These are phyloP conservation scores for Penicillium corylophilum DNA, from an alignment of 2,329 filamentous ascomycete genomes.

Conservation along the genomic window DNA sequence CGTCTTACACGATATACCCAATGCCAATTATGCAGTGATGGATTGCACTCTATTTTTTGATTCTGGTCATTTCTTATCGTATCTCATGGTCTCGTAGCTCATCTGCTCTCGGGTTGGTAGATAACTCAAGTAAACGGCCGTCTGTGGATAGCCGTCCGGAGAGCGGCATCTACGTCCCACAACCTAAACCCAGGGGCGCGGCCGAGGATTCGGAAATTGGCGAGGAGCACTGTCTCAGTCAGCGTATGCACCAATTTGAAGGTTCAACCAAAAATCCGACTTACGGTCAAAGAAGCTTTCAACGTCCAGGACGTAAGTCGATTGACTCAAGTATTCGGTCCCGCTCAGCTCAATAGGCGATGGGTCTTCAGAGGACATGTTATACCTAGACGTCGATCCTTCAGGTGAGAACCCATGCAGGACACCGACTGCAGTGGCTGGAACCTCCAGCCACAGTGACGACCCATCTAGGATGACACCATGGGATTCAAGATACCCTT, in stretches of 20 bases:
- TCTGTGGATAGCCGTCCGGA: conserved; percentile 21
- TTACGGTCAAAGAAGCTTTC: conserved; percentile 30
- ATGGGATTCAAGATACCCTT: conserved; percentile 60
- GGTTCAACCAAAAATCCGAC: neutral
- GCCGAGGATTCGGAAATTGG: conserved; percentile 32
- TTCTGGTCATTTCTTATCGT: neutral
- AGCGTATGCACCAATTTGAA: neutral
- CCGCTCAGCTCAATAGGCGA: neutral
- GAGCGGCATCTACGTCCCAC: conserved; percentile 32
- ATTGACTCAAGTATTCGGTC: neutral
- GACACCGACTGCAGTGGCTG: conserved; percentile 9
- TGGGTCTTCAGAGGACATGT: conserved; percentile 5
- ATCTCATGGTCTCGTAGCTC: neutral
- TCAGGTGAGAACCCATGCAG: conserved; percentile 15
- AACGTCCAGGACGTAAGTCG: conserved; percentile 22
- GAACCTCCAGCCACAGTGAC: conserved; percentile 29
- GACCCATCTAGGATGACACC: conserved; percentile 32
- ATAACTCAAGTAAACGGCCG: conserved; percentile 6
- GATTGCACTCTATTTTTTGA: conserved; percentile 6
- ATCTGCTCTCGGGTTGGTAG: neutral
- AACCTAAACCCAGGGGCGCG: conserved; percentile 37
- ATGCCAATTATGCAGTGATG: conserved; percentile 11
- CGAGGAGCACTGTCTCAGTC: conserved; percentile 21
- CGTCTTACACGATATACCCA: conserved; percentile 19
- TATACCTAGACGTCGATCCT: conserved; percentile 9